Base-by-base conservation (phyloP, 345 rosid species). In the Hibiscus tridactylites region DNA sequence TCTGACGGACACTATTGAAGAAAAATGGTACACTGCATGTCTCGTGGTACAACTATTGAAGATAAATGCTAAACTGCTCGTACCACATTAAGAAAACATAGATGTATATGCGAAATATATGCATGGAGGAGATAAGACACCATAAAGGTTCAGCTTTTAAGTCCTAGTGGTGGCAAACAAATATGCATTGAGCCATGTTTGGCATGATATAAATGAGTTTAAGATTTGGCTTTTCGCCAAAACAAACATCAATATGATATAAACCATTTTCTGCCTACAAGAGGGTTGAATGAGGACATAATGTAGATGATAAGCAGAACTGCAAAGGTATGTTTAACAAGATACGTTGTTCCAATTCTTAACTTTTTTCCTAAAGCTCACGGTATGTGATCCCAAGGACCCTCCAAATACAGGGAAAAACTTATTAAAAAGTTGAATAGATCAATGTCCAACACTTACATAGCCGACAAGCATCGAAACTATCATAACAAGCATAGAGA, bases 291-390 rank as follows among this genome's bases (percentile, higher is more conserved):
- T 31, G 3, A 61, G 11, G 68, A 37, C 26, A 58, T 67, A 11
- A 28, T 7, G 35, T 19, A 28, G 58, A 39, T 8, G 2, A 19
- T 59, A 59, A 33, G 58, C 60, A 54, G 21, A 54, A 9, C 59
- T 54, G 4, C 28, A 68, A 73, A 68, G 50, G 44, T 9, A 75
- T 19, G 52, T 35, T 68, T n/a, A 61, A 9, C 46, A 33, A 64
- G 50, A 33, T 52, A 52, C 5, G 56, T n/a, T 52, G 24, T 17
- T 52, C 57, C 24, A n/a, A n/a, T n/a, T 52, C 19, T 52, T 1
- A 52, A n/a, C 21, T 52, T 52, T 39, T 39, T 52, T 52, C 57
- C 5, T 52, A 52, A n/a, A 6, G 57, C 16, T 1, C 19, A 52
- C 8, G 17, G 57, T 52, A 52, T 52, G 57, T 52, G 21, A n/a